These are phyloP conservation scores for Trametes pubescens DNA, from an alignment of 1,284 basidiomycete species.

Conservation along the genomic window DNA sequence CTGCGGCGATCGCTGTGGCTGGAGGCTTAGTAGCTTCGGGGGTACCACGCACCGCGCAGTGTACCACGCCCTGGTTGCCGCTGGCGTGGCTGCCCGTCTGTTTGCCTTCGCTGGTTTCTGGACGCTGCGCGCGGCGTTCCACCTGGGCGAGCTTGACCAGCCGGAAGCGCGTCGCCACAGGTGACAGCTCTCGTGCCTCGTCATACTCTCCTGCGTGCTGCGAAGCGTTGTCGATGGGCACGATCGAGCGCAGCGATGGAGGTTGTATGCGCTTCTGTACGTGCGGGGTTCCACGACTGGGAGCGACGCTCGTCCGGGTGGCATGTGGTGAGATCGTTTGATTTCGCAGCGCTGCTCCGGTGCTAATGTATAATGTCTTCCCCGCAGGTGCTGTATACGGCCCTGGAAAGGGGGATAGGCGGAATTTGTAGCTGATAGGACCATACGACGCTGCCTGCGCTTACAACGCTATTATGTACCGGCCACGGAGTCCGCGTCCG, in stretches of 20 bases:
- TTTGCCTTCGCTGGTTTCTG: not conserved
- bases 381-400: conserved; percentile 6
- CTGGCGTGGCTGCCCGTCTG: not conserved
- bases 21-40: not conserved
- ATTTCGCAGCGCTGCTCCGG: not conserved
- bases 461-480: conserved; percentile 18
- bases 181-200: conserved; percentile 15
- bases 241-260: not conserved
- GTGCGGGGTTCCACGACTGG: conserved; percentile 6
- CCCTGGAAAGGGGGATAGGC: not conserved
- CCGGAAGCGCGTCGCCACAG: not conserved
- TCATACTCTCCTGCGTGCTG: not conserved
- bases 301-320: not conserved
- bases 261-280: conserved; percentile 1
- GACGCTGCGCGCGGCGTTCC: not conserved
- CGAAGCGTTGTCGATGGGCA: not conserved
- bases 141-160: not conserved
- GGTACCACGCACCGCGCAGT: not conserved
- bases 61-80: conserved; percentile 1
- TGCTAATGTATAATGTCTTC: conserved; percentile 4
- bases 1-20: not conserved
- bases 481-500: conserved; percentile 20
- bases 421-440: conserved; percentile 4
- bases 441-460: conserved; percentile 13
- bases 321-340: conserved; percentile 16